Conservation (phyloP, 2,329 filamentous ascomycete genomes). For the Botrytis pseudocinerea region DNA sequence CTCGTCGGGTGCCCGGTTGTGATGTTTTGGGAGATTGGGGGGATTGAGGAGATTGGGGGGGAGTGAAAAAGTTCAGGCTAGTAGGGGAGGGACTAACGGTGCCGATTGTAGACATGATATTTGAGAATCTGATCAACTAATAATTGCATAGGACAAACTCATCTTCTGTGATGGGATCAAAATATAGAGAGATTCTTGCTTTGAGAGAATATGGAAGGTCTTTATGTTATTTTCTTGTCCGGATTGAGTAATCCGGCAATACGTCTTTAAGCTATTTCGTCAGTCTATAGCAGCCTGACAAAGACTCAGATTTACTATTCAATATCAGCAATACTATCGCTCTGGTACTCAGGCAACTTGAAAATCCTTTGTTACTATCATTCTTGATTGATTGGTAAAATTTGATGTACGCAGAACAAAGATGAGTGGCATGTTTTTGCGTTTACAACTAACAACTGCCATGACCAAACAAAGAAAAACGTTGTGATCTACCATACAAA, state of each 20-base stretch:
- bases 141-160: background rate
- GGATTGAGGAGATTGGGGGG: background rate
- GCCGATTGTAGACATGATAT: constrained; percentile 1
- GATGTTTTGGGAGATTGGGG: background rate
- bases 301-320: background rate
- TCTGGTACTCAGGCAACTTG: background rate
- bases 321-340: background rate
- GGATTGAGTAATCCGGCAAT: background rate
- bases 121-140: background rate
- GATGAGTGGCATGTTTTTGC: background rate
- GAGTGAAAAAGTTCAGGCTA: too few species aligned
- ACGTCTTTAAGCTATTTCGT: background rate
- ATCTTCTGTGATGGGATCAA: background rate
- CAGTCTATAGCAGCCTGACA: background rate
- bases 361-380: background rate
- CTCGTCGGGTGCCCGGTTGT: too few species aligned
- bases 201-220: background rate
- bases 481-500: too few species aligned
- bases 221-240: background rate
- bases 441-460: background rate
- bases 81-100: background rate
- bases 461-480: background rate
- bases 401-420: background rate
- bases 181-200: background rate
- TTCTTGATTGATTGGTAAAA: background rate